Percentiles rank a stretch among this genome's conserved stretches.
Conservation (phyloP, 2,329 filamentous ascomycete species). For the Cercospora citrullina region DNA sequence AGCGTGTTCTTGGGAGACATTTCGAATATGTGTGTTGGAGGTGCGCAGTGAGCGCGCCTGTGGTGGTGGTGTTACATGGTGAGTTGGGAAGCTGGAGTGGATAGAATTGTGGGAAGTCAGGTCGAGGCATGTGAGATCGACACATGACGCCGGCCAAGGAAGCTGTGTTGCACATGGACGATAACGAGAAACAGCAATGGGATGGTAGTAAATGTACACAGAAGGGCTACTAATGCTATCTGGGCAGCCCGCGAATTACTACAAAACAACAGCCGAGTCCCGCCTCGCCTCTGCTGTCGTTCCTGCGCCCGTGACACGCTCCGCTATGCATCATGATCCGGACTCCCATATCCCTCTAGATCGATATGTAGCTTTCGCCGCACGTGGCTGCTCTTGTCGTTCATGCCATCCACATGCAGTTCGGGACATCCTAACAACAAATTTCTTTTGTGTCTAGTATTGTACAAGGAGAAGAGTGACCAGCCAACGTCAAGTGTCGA, state of each 20-base stretch:
- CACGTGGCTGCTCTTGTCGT: constrained; percentile 15
- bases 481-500: not conserved
- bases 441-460: constrained; percentile 18
- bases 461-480: constrained; percentile 31
- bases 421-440: constrained; percentile 1
- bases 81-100: not conserved
- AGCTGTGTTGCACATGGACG: not conserved
- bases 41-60: not conserved
- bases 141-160: constrained; percentile 4
- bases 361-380: constrained; percentile 3
- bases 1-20: constrained; percentile 66
- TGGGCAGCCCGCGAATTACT: constrained; percentile 8
- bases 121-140: constrained; percentile 1
- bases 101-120: not conserved
- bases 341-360: not conserved
- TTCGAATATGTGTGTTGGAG: not conserved
- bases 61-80: not conserved
- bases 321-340: constrained; percentile 13
- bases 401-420: constrained; percentile 11
- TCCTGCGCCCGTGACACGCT: not conserved
- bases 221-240: constrained; percentile 10
- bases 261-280: constrained; percentile 4
- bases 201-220: constrained; percentile 18
- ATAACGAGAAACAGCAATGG: not conserved
- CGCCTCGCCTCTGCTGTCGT: not conserved